Conservation (phyloP, 331 rosid species). For the Spiraea crenata region DNA sequence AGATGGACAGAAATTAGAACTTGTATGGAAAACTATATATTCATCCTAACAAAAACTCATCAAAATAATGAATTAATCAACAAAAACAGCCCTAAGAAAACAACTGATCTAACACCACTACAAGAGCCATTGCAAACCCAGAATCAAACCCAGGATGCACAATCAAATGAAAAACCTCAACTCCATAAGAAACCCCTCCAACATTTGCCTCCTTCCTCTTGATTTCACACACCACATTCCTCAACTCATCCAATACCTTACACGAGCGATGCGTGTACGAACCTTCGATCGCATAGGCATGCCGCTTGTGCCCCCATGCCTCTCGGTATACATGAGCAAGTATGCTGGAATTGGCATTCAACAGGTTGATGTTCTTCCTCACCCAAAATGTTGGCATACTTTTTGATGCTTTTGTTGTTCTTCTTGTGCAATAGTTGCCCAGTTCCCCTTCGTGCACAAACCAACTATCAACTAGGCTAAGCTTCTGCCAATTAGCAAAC, state of each 20-base stretch:
- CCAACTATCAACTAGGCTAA: constrained; percentile 63
- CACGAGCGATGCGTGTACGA: constrained; percentile 59
- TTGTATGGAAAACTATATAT: background rate
- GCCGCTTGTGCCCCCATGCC: constrained; percentile 25
- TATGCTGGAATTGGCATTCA: constrained; percentile 34
- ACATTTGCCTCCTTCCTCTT: constrained; percentile 55
- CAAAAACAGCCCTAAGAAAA: constrained; percentile 20
- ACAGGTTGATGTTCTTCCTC: constrained; percentile 49
- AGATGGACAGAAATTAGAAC: background rate
- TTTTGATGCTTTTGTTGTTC: constrained; percentile 14
- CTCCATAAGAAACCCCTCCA: constrained; percentile 64
- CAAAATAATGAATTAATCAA: background rate
- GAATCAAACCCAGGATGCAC: constrained; percentile 65
- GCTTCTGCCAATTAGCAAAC: constrained; percentile 40
- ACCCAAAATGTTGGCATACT: constrained; percentile 50
- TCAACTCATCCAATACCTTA: constrained; percentile 57
- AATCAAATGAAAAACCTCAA: constrained; percentile 61
- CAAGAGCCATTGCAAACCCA: constrained; percentile 74
- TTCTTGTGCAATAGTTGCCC: constrained; percentile 1
- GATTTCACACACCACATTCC: constrained; percentile 62
- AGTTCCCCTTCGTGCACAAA: constrained; percentile 63
- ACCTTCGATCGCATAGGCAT: constrained; percentile 54
- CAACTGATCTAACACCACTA: constrained; percentile 73
- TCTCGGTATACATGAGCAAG: constrained; percentile 49
- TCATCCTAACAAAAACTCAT: background rate